Evolutionary conservation across 1,284 basidiomycete genomes (phyloP), one percentile per base, ranked within the genome.

Genomic region (Microstroma glucosiphilum): DNA sequence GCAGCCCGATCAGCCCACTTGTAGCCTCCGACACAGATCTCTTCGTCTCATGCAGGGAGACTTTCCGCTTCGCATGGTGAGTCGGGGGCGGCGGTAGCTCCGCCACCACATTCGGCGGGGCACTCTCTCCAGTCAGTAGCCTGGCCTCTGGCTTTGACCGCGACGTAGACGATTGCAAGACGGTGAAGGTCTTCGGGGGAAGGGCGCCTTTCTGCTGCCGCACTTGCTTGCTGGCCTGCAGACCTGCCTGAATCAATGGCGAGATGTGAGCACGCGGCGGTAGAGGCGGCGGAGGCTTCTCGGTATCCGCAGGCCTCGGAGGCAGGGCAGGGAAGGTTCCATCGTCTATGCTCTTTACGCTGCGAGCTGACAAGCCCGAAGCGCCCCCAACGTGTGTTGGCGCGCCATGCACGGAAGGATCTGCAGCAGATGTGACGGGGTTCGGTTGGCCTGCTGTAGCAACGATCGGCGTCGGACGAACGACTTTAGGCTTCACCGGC

Each of bases 151-250:
- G 62, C 56, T 66, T 62, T 30, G 58, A 37, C 67, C 48, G 64
- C 65, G 43, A 60, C 12, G 66, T 63, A 0, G 70, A 73, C 26
- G 70, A 71, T 54, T 77, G 75, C 30, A 79, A 59, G 6, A 77
- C 76, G 2, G 72, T 79, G 48, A 75, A 79, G 0, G 76, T 78
- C 58, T 79, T 79, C 46, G 77, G 77, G 25, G 76, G 77, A 49
- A 73, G 63, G 23, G 69, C 71, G 54, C 76, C 70, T 54, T 77
- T 65, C 2, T 69, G 70, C 15, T 66, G 66, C 57, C 70, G 71
- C 26, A 77, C 75, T 58, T 79, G 70, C 59, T 64, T 69, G 42
- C 72, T 68, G 1, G 77, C 77, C 42, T 75, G 70, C 48, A 79
- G 67, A 59, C 74, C 70, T 12, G 77, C 77, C 59, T 78, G 77